Percentiles rank a stretch among this genome's conserved stretches.
These are phyloP conservation scores for Plantago ovata DNA, from an alignment of 257 asterid genomes.

Conservation along the genomic window DNA sequence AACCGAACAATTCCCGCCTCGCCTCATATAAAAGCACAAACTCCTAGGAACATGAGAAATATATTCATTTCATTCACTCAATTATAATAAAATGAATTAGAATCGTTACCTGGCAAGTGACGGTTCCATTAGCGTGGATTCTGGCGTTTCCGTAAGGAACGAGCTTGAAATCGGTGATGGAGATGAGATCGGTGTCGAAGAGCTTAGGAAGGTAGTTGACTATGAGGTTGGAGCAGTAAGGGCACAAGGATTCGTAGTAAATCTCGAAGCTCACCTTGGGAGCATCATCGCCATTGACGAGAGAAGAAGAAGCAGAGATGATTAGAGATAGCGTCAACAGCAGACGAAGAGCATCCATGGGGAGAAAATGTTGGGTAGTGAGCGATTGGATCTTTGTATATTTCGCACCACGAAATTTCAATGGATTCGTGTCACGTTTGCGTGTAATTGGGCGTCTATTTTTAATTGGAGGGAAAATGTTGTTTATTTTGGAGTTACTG, in stretches of 20 bases:
- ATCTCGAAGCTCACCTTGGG: constrained; percentile 37
- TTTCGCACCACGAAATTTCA: constrained; percentile 2
- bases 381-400: too few relatives aligned
- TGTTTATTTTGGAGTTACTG: not conserved
- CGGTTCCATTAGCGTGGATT: constrained; percentile 30
- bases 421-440: constrained; percentile 6
- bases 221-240: constrained; percentile 49
- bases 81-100: constrained; percentile 5
- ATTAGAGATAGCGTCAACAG: constrained; percentile 27
- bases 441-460: constrained; percentile 4
- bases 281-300: constrained; percentile 20
- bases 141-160: constrained; percentile 58
- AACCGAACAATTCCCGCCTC: too few relatives aligned
- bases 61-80: too few relatives aligned
- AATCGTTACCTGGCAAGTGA: constrained; percentile 44
- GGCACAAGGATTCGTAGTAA: constrained; percentile 54
- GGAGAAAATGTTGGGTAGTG: constrained; percentile 3
- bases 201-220: constrained; percentile 40
- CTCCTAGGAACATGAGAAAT: too few relatives aligned
- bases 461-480: not conserved
- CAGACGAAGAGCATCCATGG: constrained; percentile 39
- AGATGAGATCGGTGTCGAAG: constrained; percentile 38
- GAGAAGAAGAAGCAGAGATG: constrained; percentile 22
- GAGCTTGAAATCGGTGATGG: constrained; percentile 47
- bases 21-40: too few relatives aligned